A percentile compares a stretch with the other conserved stretches of the same genome.
phyloP scores from a whole-genome alignment of 306 rosid species.

The Coriaria nepalensis region DNA sequence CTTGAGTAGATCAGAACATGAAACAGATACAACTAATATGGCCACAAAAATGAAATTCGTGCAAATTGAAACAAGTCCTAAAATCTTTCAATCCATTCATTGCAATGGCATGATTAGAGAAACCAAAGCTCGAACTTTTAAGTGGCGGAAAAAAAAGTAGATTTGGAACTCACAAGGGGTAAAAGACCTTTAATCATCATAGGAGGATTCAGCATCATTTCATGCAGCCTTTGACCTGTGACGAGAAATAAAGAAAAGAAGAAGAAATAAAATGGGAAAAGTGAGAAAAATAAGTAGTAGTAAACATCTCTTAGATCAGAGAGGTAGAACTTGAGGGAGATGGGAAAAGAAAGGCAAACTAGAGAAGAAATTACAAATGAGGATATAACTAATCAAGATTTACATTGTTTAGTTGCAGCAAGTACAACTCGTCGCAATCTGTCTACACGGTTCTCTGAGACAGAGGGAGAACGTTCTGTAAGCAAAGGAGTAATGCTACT shows the following conservation, averaged over 20 bases:
- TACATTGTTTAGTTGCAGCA: slow-evolving; percentile 94
- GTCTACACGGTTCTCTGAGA: slow-evolving; percentile 62
- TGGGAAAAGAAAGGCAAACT: no score
- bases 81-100: no score
- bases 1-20: no score
- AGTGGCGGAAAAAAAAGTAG: slow-evolving; percentile 3
- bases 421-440: slow-evolving; percentile 73
- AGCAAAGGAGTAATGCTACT: slow-evolving; percentile 73
- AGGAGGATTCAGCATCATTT: slow-evolving; percentile 65
- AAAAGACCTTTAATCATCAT: slow-evolving; percentile 29
- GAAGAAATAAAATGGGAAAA: slow-evolving; percentile 9
- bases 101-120: slow-evolving; percentile 4
- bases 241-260: slow-evolving; percentile 10
- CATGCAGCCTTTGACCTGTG: slow-evolving; percentile 77
- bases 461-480: slow-evolving; percentile 71
- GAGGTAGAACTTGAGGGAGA: no score
- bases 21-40: no score
- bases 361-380: no score
- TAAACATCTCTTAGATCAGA: no score
- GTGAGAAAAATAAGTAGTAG: no score
- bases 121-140: neutral
- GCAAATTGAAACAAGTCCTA: no score
- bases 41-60: no score
- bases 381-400: slow-evolving; percentile 9
- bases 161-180: slow-evolving; percentile 48